Percentiles rank a stretch among this genome's conserved stretches.
Evolutionary conservation across 192 early-diverging fungal genomes (phyloP).

Genomic region (Gorgonomyces haynaldii): DNA sequence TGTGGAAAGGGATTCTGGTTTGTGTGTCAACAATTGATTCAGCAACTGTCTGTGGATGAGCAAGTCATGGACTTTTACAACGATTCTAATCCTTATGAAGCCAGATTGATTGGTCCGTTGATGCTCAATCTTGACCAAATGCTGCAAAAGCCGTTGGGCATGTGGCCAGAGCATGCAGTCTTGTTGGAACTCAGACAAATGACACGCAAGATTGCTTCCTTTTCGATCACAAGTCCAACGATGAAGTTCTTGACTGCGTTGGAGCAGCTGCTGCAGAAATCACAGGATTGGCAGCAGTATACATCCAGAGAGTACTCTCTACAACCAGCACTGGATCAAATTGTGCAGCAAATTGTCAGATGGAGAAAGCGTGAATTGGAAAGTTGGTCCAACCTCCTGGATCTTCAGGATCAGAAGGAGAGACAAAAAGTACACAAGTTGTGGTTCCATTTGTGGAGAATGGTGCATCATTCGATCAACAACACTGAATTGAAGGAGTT

Average conservation of each 20-base stretch:
- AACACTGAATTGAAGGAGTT: too few relatives aligned
- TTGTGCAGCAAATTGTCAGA: constrained; percentile 61
- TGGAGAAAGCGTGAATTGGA: constrained; percentile 91
- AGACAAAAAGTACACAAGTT: constrained; percentile 53
- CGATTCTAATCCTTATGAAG: constrained; percentile 66
- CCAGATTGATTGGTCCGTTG: constrained; percentile 49
- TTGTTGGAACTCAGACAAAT: constrained; percentile 55
- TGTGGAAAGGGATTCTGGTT: too few relatives aligned
- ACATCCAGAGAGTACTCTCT: constrained; percentile 72
- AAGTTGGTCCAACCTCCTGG: constrained; percentile 78
- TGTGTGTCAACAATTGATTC: too few relatives aligned
- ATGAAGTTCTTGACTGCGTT: constrained; percentile 83
- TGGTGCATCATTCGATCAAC: too few relatives aligned
- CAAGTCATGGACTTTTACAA: constrained; percentile 97
- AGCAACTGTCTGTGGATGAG: too few relatives aligned
- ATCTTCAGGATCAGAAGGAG: constrained; percentile 63
- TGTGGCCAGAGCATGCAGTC: constrained; percentile 89
- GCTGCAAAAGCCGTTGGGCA: constrained; percentile 46
- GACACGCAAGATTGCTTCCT: constrained; percentile 35
- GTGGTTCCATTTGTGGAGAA: constrained; percentile 81
- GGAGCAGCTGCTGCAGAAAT: constrained; percentile 76
- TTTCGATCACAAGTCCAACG: constrained; percentile 68
- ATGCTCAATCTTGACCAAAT: constrained; percentile 48
- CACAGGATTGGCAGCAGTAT: constrained; percentile 89
- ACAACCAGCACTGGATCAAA: constrained; percentile 51